Percentiles rank a stretch among this genome's conserved stretches.
phyloP scores from a whole-genome alignment of 2,329 filamentous ascomycete species.

The Fusarium armeniacum region DNA sequence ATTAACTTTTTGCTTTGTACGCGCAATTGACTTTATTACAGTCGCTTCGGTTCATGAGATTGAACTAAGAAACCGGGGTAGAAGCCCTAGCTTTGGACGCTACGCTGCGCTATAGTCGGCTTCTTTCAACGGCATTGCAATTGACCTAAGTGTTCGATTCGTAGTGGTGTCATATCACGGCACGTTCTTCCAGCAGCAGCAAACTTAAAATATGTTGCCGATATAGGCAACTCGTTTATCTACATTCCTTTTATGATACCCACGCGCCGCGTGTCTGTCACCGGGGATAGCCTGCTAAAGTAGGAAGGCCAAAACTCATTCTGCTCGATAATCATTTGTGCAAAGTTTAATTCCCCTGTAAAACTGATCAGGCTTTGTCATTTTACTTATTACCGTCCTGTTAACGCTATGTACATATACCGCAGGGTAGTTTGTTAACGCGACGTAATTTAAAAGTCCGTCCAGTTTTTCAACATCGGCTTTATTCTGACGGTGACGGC shows the following conservation, averaged over 20 bases:
- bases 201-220: background rate
- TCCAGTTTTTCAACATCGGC: background rate
- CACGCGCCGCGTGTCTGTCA: too few relatives aligned
- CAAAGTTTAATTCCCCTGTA: background rate
- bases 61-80: constrained; percentile 1
- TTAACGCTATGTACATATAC: background rate
- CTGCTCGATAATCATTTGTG: too few relatives aligned
- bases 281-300: background rate
- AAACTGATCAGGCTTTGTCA: background rate
- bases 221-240: background rate
- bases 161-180: background rate
- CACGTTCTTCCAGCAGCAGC: background rate
- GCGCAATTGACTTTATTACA: background rate
- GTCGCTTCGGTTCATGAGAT: background rate
- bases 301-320: background rate
- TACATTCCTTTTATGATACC: background rate
- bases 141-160: background rate
- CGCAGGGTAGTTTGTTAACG: background rate
- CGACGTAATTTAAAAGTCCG: background rate
- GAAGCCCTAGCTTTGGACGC: background rate
- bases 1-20: background rate
- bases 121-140: background rate
- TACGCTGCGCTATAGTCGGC: background rate
- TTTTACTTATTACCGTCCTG: background rate
- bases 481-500: background rate